These are phyloP conservation scores for Paramecium caudatum DNA, from an alignment of 73 alveolate species.

Conservation along the genomic window DNA sequence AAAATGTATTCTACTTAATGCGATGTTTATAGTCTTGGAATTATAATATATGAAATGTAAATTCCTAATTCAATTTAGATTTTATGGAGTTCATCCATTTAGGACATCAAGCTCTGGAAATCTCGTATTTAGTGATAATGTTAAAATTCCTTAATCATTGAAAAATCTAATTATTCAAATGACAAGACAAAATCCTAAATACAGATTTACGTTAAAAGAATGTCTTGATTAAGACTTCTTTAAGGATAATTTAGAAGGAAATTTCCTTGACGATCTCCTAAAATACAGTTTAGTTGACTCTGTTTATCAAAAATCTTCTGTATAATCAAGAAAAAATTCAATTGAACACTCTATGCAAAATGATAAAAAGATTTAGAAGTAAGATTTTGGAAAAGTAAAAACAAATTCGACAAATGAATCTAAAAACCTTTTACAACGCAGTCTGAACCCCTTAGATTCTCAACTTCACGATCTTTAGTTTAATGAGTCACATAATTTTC, in stretches of 20 bases:
- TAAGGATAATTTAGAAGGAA: neutral
- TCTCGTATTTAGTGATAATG: neutral
- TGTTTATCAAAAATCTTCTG: neutral
- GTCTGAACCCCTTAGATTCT: neutral
- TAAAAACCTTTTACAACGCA: neutral
- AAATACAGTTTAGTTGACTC: conserved; percentile 42
- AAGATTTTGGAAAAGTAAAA: neutral
- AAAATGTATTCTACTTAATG: conserved; percentile 29
- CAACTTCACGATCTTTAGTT: neutral
- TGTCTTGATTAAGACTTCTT: conserved; percentile 25
- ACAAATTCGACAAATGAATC: neutral
- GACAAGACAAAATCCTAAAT: conserved; percentile 4
- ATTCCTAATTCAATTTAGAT: neutral
- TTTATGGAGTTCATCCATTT: conserved; percentile 13
- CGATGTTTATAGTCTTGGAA: conserved; percentile 19
- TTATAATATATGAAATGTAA: conserved; percentile 10
- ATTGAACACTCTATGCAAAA: neutral
- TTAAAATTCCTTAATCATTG: conserved; percentile 10
- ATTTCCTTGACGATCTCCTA: neutral
- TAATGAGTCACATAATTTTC: neutral
- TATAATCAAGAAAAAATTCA: neutral
- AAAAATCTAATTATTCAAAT: neutral
- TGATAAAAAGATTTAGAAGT: neutral
- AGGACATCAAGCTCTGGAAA: neutral
- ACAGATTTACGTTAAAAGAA: conserved; percentile 29